A percentile compares a stretch with the other conserved stretches of the same genome.
phyloP scores from a whole-genome alignment of 1,284 basidiomycete genomes.

The Uromyces viciae-fabae region DNA sequence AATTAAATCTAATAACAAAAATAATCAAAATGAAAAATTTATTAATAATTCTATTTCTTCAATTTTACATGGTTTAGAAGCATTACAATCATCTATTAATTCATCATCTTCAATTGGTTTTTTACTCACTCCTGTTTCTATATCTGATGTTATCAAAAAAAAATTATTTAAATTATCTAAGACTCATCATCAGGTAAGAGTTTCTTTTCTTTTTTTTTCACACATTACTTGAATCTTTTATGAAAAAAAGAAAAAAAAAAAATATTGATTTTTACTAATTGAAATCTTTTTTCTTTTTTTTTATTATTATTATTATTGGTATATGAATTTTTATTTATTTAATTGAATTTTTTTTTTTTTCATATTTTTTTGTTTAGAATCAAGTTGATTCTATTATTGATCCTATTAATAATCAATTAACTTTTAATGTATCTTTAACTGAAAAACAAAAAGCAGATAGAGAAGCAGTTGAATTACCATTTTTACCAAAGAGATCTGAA shows the following conservation, averaged over 20 bases:
- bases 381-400: not conserved
- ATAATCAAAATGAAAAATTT: not conserved
- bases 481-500: constrained; percentile 2
- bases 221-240: too few species aligned
- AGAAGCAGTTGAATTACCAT: constrained; percentile 33
- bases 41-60: not conserved
- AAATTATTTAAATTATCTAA: not conserved
- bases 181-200: too few species aligned
- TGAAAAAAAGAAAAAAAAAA: too few species aligned
- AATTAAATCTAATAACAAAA: constrained; percentile 6
- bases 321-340: too few species aligned
- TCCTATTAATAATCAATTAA: not conserved
- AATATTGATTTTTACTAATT: too few species aligned
- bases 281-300: too few species aligned
- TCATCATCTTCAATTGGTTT: not conserved
- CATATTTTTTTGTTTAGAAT: too few species aligned
- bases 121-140: not conserved
- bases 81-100: not conserved
- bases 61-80: constrained; percentile 36
- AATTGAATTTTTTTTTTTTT: not conserved
- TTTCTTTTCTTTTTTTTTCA: not conserved
- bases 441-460: constrained; percentile 34
- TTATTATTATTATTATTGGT: too few species aligned
- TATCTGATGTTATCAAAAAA: not conserved
- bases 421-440: constrained; percentile 41